phyloP scores from a whole-genome alignment of 176 grass and related monocot genomes.

The Pontederia crassipes region DNA sequence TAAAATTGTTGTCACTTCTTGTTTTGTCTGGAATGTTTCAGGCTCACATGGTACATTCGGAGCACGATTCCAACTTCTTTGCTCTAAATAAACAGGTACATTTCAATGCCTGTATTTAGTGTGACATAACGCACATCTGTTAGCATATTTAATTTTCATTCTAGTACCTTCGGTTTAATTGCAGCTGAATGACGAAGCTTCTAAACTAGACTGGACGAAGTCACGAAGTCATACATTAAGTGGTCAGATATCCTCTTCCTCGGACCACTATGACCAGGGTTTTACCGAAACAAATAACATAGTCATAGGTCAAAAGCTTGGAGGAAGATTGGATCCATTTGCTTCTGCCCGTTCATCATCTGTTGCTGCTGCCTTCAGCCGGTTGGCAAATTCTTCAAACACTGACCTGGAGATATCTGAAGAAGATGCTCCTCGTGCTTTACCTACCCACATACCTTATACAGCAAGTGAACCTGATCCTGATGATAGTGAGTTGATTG shows the following conservation, averaged over 20 bases:
- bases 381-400: slow-evolving; percentile 33
- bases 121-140: neutral
- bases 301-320: slow-evolving; percentile 43
- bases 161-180: slow-evolving; percentile 8
- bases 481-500: slow-evolving; percentile 13
- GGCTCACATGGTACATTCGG: slow-evolving; percentile 92
- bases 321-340: slow-evolving; percentile 41
- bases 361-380: slow-evolving; percentile 59
- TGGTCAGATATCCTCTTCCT: slow-evolving; percentile 39
- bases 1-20: slow-evolving; percentile 6
- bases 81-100: slow-evolving; percentile 82
- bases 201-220: slow-evolving; percentile 78
- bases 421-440: slow-evolving; percentile 12
- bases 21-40: slow-evolving; percentile 28
- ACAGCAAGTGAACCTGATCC: slow-evolving; percentile 27
- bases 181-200: slow-evolving; percentile 90
- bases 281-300: slow-evolving; percentile 23
- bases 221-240: slow-evolving; percentile 67
- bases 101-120: neutral
- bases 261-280: slow-evolving; percentile 51
- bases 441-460: neutral
- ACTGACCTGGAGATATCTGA: slow-evolving; percentile 14
- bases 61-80: slow-evolving; percentile 93
- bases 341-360: slow-evolving; percentile 45
- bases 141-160: neutral